Percentiles rank a stretch among this genome's conserved stretches.
These are phyloP conservation scores for Globisporangium parvum DNA, from an alignment of 352 stramenopile genomes.

Conservation along the genomic window DNA sequence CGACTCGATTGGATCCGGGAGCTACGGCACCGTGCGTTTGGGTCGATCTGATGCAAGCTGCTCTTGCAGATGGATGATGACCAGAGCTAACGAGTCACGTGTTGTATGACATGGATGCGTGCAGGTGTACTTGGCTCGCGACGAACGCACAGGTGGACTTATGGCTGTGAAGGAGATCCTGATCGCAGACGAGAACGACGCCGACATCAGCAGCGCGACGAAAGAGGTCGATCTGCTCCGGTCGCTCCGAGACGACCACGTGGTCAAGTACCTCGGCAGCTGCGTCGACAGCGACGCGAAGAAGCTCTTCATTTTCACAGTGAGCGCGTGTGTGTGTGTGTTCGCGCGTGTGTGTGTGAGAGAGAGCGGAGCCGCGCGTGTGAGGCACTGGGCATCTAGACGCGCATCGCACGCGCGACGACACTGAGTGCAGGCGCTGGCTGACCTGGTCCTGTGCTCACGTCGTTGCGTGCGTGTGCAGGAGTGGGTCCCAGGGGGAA, in stretches of 20 bases:
- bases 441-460: not conserved
- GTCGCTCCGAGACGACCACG: constrained; percentile 85
- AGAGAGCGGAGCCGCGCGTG: no score
- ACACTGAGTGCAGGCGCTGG: not conserved
- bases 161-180: constrained; percentile 77
- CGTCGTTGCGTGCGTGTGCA: constrained; percentile 1
- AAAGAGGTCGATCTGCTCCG: constrained; percentile 87
- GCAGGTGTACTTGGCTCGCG: constrained; percentile 88
- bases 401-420: no score
- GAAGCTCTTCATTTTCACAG: constrained; percentile 86
- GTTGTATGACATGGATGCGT: not conserved
- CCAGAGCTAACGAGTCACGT: not conserved
- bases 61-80: not conserved
- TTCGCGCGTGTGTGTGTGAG: not conserved
- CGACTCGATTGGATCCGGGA: constrained; percentile 50
- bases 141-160: constrained; percentile 83
- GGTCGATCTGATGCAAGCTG: not conserved
- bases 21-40: constrained; percentile 47
- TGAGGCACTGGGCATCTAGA: no score
- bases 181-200: constrained; percentile 33
- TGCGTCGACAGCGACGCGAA: constrained; percentile 59
- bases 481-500: constrained; percentile 88
- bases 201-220: constrained; percentile 31
- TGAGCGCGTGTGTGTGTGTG: constrained; percentile 4
- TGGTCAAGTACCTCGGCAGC: constrained; percentile 90